Percentiles rank a stretch among this genome's conserved stretches.
Conservation (phyloP, 2,329 filamentous ascomycete genomes). For the Colletotrichum camelliae region DNA sequence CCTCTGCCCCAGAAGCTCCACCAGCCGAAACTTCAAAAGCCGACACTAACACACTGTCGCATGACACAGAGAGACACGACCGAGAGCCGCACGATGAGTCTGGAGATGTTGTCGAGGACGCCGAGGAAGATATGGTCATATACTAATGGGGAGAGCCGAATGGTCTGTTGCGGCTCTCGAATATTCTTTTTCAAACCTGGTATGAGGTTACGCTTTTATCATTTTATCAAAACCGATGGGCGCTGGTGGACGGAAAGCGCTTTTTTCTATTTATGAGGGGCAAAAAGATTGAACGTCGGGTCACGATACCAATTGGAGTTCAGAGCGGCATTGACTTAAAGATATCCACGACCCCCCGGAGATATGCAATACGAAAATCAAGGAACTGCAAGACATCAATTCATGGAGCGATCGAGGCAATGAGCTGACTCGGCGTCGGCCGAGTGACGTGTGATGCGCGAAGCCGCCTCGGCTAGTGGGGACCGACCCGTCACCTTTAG, state of each 20-base stretch:
- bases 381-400: neutral
- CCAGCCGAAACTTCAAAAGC: constrained; percentile 41
- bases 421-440: neutral
- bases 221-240: neutral
- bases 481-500: neutral
- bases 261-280: neutral
- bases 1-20: constrained; percentile 33
- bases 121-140: constrained; percentile 89
- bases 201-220: neutral
- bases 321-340: neutral
- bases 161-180: neutral
- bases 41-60: constrained; percentile 22
- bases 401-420: neutral
- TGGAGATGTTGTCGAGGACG: constrained; percentile 81
- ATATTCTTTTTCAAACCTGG: neutral
- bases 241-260: neutral
- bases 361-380: neutral
- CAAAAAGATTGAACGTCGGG: neutral
- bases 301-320: constrained; percentile 17
- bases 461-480: neutral
- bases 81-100: constrained; percentile 69
- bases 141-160: constrained; percentile 60
- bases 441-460: neutral
- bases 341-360: neutral
- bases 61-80: constrained; percentile 35